phyloP scores from a whole-genome alignment of 805 yeast genomes.

The Cyberlindnera americana region DNA sequence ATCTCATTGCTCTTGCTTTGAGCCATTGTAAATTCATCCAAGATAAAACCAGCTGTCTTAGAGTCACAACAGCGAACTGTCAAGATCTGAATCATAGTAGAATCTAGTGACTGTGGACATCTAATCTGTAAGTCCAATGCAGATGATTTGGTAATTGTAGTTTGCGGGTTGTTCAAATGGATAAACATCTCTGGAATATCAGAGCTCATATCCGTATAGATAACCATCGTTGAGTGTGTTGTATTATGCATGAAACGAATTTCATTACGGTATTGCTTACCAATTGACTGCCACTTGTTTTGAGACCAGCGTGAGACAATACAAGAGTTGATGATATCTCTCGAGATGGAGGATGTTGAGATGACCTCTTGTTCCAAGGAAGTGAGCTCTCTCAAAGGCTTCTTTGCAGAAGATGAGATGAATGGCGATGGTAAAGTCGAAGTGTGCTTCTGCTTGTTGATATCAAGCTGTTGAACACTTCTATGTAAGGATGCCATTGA shows the following conservation, averaged over 20 bases:
- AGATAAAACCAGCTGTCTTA: conserved; percentile 10
- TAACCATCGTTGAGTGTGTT: conserved; percentile 9
- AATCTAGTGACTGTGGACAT: conserved; percentile 14
- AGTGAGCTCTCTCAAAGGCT: conserved; percentile 1
- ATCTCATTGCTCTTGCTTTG: conserved; percentile 1
- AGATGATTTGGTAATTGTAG: conserved; percentile 13
- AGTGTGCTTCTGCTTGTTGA: background rate
- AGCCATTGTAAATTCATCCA: conserved; percentile 14
- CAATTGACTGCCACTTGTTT: conserved; percentile 24
- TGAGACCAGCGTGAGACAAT: conserved; percentile 23
- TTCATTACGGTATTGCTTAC: conserved; percentile 15
- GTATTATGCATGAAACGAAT: conserved; percentile 19
- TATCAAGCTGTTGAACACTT: conserved; percentile 3
- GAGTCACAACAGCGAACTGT: conserved; percentile 23
- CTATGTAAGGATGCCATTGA: conserved; percentile 17
- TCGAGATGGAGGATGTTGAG: background rate
- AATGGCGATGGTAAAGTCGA: conserved; percentile 11
- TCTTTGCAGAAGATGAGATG: background rate
- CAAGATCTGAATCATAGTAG: conserved; percentile 17
- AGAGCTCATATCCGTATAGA: conserved; percentile 9
- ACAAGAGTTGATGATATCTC: conserved; percentile 14
- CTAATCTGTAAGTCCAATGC: conserved; percentile 18
- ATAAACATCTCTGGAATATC: conserved; percentile 14
- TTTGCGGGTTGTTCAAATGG: conserved; percentile 14
- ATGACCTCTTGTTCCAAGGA: conserved; percentile 12